A percentile compares a stretch with the other conserved stretches of the same genome.
Evolutionary conservation across 192 early-diverging fungal genomes (phyloP).

Genomic region (Lobosporangium transversale): DNA sequence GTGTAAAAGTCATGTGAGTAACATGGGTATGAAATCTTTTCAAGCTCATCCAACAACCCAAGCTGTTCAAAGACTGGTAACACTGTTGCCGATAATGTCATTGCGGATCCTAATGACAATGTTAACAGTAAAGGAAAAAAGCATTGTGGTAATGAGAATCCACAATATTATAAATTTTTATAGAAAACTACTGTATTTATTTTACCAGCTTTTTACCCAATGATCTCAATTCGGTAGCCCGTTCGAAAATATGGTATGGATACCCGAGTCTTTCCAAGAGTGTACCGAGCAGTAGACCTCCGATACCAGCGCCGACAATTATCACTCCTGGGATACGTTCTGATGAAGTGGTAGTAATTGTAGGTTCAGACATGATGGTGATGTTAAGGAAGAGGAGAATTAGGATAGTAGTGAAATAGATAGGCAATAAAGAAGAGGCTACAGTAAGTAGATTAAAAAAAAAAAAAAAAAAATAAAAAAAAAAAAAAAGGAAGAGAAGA

Average conservation of each 20-base stretch:
- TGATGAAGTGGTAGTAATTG: no score
- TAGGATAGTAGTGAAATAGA: no score
- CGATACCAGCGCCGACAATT: no score
- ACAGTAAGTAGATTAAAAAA: no score
- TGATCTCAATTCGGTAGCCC: neutral
- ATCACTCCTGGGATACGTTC: neutral
- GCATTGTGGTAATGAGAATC: neutral
- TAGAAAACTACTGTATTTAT: neutral
- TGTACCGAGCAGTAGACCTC: neutral
- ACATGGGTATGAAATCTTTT: neutral
- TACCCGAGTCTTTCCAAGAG: neutral
- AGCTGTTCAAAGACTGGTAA: neutral
- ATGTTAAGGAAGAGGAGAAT: no score
- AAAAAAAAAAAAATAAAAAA: no score
- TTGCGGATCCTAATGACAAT: neutral
- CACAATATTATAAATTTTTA: neutral
- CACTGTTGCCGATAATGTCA: neutral
- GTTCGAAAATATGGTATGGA: neutral
- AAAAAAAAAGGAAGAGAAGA: no score
- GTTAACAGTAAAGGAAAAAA: neutral
- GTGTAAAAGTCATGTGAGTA: neutral
- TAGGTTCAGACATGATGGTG: no score
- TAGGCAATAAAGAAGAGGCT: no score
- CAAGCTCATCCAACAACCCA: neutral
- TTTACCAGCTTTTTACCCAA: neutral